Evolutionary conservation across 768 basidiomycete species (phyloP), one percentile per base, ranked within the genome.

Genomic region (Phanerochaete carnosa): DNA sequence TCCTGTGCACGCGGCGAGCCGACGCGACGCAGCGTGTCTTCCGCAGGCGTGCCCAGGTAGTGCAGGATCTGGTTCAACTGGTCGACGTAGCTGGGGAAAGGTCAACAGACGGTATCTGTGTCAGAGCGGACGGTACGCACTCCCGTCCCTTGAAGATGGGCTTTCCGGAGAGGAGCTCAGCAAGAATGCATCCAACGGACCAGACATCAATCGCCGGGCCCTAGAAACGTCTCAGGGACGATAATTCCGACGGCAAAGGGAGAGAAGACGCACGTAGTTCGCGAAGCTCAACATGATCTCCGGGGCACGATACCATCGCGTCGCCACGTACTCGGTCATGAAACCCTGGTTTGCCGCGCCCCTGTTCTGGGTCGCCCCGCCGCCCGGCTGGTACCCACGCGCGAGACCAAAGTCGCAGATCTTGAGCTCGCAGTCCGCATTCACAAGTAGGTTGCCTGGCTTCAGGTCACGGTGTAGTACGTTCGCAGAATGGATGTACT

Each of bases 291-390:
- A 73, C 97, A 98, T 99, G 75, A 98, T 99, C 77, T 99, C 97
- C 0, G 97, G 96, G 23, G 96, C 96, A 35, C 96, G 82, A 73
- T 99, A 99, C 96, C 96, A 98, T 59, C 96, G 83, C 8, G 96
- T 99, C n/a, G 96, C 96, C 32, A 98, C 91, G 73, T 96, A 98
- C 76, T 98, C 97, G 0, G 97, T 98, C 96, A 98, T 98, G 77
- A 98, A 98, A 0, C 96, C 96, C 69, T 89, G 90, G 68, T 91
- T 90, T 37, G 88, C 87, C 23, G 89, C 86, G 0, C 87, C 81
- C 9, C 58, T 55, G 23, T 35, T 46, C 56, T 65, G 86, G 55
- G 85, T 88, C 35, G 83, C 85, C 33, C 90, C 89, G 49, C 88
- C 83, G 22, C 89, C 91, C 3, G 93, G 93, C 23, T 89, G 93